Evolutionary conservation across 306 rosid species (phyloP).

Genomic region (Comarum palustre): DNA sequence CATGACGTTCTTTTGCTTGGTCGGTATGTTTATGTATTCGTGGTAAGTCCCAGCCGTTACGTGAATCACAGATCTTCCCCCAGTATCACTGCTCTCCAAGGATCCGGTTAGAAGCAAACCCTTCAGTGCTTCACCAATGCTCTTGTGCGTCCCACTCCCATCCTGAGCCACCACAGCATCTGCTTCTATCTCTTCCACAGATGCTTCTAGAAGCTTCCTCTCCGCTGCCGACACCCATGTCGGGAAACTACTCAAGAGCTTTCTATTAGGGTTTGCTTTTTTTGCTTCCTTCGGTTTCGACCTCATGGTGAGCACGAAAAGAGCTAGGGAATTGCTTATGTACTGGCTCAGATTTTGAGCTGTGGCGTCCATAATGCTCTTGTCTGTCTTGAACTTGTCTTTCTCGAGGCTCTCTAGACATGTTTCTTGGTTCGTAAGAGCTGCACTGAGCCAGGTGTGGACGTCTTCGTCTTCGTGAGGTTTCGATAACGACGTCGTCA

Average conservation of each 20-base stretch:
- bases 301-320: background rate
- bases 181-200: conserved; percentile 25
- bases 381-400: background rate
- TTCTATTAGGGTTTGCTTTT: conserved; percentile 3
- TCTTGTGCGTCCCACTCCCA: conserved; percentile 38
- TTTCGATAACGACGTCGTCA: background rate
- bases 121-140: conserved; percentile 25
- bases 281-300: background rate
- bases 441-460: conserved; percentile 42
- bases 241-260: conserved; percentile 22
- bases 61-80: conserved; percentile 33
- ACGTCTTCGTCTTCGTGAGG: conserved; percentile 14
- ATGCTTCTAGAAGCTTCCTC: conserved; percentile 27
- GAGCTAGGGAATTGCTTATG: conserved; percentile 24
- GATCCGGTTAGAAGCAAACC: conserved; percentile 1
- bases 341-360: conserved; percentile 16
- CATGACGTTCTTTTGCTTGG: conserved; percentile 35
- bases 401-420: conserved; percentile 31
- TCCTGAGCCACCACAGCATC: conserved; percentile 41
- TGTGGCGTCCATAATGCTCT: conserved; percentile 4
- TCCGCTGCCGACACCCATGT: conserved; percentile 26
- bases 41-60: conserved; percentile 33
- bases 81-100: background rate
- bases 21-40: conserved; percentile 28
- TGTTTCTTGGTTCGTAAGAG: conserved; percentile 36